Base-by-base conservation (phyloP, 257 asterid genomes). In the Gardenia jasminoides region DNA sequence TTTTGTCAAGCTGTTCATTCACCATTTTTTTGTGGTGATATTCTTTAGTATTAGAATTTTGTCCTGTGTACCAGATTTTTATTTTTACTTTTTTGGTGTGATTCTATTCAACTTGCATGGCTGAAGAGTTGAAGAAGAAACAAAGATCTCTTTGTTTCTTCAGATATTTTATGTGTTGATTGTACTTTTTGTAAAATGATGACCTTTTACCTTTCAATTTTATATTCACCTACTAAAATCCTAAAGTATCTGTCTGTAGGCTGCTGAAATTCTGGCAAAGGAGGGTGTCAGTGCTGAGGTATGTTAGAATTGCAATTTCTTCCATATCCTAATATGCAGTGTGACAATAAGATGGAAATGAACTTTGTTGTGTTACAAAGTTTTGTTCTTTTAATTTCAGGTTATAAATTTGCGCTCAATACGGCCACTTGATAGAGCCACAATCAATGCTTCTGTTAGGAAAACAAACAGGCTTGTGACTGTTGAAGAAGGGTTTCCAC, bases 211-310 rank as follows among this genome's bases (percentile, higher is more conserved):
- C 7, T 36, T 58, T 33, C 0, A 19, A 74, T 15, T 30, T 1
- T 50, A 48, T 30, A 46, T 41, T 22, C 16, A 2, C 15, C 24
- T 13, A 20, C 2, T 74, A 15, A 61, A n/a, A 43, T 76, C 44
- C 62, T 62, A 43, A 62, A 16, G 44, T 28, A 36, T 47, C 13
- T 64, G 66, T 74, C 65, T 79, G 10, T 84, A 93, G 97, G 97
- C 97, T 81, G 95, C 94, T 79, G 97, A 90, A 71, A 91, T 85
- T 80, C 94, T 91, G 46, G 88, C 88, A 17, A 89, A 90, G 85
- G 97, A 90, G 41, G 97, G 91, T 77, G 88, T 93, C 76, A 87
- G 84, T 83, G 97, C 93, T 52, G 97, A 93, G 97, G 97, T 93
- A 86, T 74, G 66, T 39, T n/a, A 39, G 69, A 77, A 65, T 50